Base-by-base conservation (phyloP, 2,329 filamentous ascomycete species). In the Scedosporium dehoogii region DNA sequence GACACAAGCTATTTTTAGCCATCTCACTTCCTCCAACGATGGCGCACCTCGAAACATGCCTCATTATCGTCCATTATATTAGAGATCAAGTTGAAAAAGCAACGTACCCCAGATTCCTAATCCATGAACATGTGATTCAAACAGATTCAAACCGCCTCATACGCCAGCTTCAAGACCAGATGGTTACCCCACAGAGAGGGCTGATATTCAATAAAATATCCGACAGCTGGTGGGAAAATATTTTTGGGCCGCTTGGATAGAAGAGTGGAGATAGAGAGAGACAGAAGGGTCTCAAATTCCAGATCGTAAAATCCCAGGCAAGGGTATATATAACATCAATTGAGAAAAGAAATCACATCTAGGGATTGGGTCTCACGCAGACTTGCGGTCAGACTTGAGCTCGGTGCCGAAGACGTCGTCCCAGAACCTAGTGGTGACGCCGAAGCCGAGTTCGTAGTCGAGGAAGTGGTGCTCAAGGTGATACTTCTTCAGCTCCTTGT, bases 391-490 rank as follows among this genome's bases (percentile, higher is more conserved):
- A 16, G 60, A 38, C 42, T 53, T 51, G 57, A 99, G 80, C 76
- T 96, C 88, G 1, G 94, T 99, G 67, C 92, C 91, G 72, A 99
- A 99, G 6, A 99, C 78, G 59, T 78, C 79, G 74, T 99, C 94
- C 94, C 94, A 99, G 81, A 99, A 96, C 67, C 88, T 86, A 80
- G 89, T 97, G 38, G 93, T 97, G 60, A 99, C 93, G 63, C 94
- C 94, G 69, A 97, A 99, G 60, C 94, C 94, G 67, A 96, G 93
- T 75, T 99, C 90, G 73, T 96, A 99, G 74, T 99, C 94, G 65
- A 94, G 91, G 75, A 97, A 99, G 78, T 99, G 94, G 73, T 99
- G 94, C 73, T 92, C 86, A 33, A 99, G 86, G 73, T 99, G 94
- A 72, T 97, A 96, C 76, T 96, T 97, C 86, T 99, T 99, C 69